Conservation (phyloP, 2,329 filamentous ascomycete genomes). For the Aureobasidium subglaciale region DNA sequence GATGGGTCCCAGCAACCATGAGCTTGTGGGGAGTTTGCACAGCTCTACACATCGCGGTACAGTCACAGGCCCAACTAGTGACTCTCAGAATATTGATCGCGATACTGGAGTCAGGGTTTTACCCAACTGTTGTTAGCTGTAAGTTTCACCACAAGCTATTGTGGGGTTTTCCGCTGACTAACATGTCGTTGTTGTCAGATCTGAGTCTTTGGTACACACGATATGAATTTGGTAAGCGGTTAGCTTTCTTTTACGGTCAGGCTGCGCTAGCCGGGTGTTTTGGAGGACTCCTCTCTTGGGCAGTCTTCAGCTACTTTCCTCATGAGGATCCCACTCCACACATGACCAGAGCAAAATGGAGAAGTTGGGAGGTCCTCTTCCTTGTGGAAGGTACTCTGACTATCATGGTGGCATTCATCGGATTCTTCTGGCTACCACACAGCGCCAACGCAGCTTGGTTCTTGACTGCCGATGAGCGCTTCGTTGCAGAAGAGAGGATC, state of each 20-base stretch:
- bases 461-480: conserved; percentile 38
- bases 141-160: background rate
- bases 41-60: conserved; percentile 41
- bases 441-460: conserved; percentile 47
- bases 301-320: conserved; percentile 40
- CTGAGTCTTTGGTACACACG: conserved; percentile 52
- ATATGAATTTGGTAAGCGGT: conserved; percentile 48
- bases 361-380: conserved; percentile 46
- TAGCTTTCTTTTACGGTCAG: conserved; percentile 52
- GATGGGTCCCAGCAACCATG: conserved; percentile 54
- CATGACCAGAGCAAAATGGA: conserved; percentile 27
- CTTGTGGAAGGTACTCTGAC: conserved; percentile 43
- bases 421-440: conserved; percentile 45
- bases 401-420: conserved; percentile 39
- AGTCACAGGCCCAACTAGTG: conserved; percentile 41
- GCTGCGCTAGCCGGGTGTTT: conserved; percentile 50
- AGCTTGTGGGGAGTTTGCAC: conserved; percentile 46
- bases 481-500: conserved; percentile 43
- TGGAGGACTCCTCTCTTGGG: conserved; percentile 47
- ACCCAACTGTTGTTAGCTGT: conserved; percentile 50
- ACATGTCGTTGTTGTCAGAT: conserved; percentile 23
- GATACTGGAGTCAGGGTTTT: conserved; percentile 50
- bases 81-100: conserved; percentile 40
- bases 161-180: background rate
- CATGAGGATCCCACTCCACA: conserved; percentile 7